Conservation (phyloP, 148 eudicot genomes). For the Chenopodium berlandieri region DNA sequence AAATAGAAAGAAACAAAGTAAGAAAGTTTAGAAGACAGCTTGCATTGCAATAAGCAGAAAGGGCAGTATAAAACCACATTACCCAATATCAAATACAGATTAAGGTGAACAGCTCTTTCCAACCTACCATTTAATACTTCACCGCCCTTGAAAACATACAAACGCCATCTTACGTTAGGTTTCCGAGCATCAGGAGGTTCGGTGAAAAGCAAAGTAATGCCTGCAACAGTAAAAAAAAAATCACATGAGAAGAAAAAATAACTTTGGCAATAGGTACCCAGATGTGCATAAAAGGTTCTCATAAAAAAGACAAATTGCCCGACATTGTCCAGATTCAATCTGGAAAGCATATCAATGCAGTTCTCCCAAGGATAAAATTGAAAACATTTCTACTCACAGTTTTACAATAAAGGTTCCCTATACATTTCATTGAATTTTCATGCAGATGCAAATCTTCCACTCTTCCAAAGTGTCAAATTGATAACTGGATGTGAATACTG, state of each 20-base stretch:
- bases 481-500: background rate
- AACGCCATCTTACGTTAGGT: constrained; percentile 88
- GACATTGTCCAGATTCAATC: background rate
- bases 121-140: constrained; percentile 80
- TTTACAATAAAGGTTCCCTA: background rate
- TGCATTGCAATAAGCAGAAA: background rate
- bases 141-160: constrained; percentile 93
- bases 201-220: constrained; percentile 77
- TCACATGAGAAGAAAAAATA: constrained; percentile 7
- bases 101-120: background rate
- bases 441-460: background rate
- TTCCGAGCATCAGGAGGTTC: constrained; percentile 95
- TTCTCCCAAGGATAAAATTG: background rate
- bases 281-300: background rate
- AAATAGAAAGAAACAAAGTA: background rate
- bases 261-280: background rate
- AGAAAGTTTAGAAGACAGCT: background rate
- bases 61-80: background rate
- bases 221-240: constrained; percentile 38
- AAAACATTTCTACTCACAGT: background rate
- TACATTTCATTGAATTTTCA: background rate
- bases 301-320: background rate
- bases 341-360: background rate
- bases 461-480: background rate
- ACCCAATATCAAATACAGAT: background rate